A percentile compares a stretch with the other conserved stretches of the same genome.
Evolutionary conservation across 1,284 basidiomycete genomes (phyloP).

Genomic region (Lentinula novae-zelandiae): DNA sequence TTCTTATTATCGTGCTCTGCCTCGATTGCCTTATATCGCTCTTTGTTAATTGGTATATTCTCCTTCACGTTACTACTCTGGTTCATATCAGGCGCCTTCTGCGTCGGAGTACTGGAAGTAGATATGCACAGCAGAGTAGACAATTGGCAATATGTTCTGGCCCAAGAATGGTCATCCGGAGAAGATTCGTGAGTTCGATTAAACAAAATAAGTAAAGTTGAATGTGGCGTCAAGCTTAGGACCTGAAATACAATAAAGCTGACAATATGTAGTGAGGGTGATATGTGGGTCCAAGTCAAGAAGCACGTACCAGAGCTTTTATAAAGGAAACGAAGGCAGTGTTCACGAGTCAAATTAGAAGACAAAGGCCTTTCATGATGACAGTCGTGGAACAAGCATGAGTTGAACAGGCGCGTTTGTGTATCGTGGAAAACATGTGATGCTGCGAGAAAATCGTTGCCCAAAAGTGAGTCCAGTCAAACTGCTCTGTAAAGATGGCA

Average conservation of each 20-base stretch:
- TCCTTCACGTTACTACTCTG: neutral
- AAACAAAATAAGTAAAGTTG: neutral
- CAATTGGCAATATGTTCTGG: neutral
- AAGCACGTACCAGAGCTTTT: neutral
- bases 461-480: too few species aligned
- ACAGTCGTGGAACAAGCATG: neutral
- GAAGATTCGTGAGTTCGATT: neutral
- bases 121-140: neutral
- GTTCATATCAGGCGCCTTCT: neutral
- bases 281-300: neutral
- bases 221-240: slow-evolving; percentile 1
- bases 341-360: neutral
- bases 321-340: neutral
- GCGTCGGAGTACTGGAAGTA: neutral
- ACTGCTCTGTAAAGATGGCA: too few species aligned
- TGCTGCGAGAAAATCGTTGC: neutral
- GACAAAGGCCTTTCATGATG: neutral
- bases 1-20: neutral
- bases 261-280: neutral
- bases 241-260: neutral
- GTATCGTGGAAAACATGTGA: neutral
- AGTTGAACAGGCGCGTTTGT: neutral
- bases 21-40: neutral
- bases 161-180: neutral
- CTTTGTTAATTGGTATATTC: neutral